A percentile compares a stretch with the other conserved stretches of the same genome.
Conservation (phyloP, 345 rosid species). For the Eucalyptus sp. region DNA sequence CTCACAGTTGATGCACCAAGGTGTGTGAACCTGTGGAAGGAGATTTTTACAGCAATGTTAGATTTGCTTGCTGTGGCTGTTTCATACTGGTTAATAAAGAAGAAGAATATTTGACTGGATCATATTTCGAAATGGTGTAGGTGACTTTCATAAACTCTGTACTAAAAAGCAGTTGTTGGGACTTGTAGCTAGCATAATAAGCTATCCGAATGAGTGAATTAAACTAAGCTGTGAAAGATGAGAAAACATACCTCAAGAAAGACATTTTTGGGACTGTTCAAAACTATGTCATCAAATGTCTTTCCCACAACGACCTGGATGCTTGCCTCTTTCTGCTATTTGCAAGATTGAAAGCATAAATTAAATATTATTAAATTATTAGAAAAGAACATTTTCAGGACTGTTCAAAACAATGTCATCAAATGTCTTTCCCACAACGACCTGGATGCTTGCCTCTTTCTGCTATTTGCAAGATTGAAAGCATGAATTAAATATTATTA, state of each 20-base stretch:
- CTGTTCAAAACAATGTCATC: conserved; percentile 55
- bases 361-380: background rate
- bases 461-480: conserved; percentile 15
- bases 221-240: background rate
- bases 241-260: conserved; percentile 60
- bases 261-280: conserved; percentile 54
- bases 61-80: background rate
- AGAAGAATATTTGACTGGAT: background rate
- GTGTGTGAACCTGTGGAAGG: conserved; percentile 47
- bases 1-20: conserved; percentile 83
- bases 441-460: conserved; percentile 39
- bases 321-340: conserved; percentile 45
- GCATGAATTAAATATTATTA: background rate
- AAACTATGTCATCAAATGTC: conserved; percentile 65
- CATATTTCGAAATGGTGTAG: background rate
- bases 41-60: background rate
- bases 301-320: conserved; percentile 62
- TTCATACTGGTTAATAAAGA: background rate
- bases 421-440: conserved; percentile 74
- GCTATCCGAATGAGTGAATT: background rate
- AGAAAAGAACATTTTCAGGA: conserved; percentile 27
- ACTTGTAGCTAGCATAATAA: background rate
- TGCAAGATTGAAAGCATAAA: background rate
- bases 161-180: background rate
- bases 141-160: background rate